Evolutionary conservation across 2,329 filamentous ascomycete genomes (phyloP).

Genomic region (Gaeumannomyces tritici): DNA sequence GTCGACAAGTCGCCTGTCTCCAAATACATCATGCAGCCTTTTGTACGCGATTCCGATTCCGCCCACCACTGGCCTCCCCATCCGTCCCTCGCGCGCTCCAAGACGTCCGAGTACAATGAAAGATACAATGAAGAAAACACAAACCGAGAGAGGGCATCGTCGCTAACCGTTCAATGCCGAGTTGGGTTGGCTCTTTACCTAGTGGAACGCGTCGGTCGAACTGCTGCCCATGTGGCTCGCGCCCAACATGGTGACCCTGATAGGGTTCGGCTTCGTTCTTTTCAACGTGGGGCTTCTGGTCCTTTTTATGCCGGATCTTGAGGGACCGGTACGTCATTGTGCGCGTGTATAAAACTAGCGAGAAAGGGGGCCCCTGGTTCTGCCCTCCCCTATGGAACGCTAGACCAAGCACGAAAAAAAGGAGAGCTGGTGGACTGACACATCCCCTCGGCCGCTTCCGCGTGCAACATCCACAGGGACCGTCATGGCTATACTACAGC

Average conservation of each 20-base stretch:
- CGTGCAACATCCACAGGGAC: conserved; percentile 43
- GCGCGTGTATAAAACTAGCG: not conserved
- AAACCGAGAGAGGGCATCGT: not conserved
- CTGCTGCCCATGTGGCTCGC: conserved; percentile 91
- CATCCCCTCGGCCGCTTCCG: not conserved
- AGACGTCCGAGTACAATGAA: not conserved
- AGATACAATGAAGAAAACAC: not conserved
- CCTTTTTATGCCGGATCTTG: conserved; percentile 77
- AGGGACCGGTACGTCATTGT: conserved; percentile 62
- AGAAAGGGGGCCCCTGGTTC: not conserved
- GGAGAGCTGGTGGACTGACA: not conserved
- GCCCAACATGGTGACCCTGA: conserved; percentile 91
- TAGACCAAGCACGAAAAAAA: not conserved
- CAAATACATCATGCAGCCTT: conserved; percentile 86
- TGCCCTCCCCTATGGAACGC: not conserved
- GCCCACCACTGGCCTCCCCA: conserved; percentile 2
- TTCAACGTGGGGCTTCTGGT: conserved; percentile 67
- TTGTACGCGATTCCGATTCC: conserved; percentile 51
- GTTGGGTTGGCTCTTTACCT: conserved; percentile 7
- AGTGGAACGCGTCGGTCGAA: conserved; percentile 97
- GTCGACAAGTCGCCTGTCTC: conserved; percentile 95
- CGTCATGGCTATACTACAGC: conserved; percentile 89
- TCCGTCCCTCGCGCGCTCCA: conserved; percentile 5
- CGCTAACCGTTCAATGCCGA: conserved; percentile 5
- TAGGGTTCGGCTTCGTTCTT: conserved; percentile 92